phyloP scores from a whole-genome alignment of 2,329 filamentous ascomycete genomes.

The Penicillium psychrosexuale region DNA sequence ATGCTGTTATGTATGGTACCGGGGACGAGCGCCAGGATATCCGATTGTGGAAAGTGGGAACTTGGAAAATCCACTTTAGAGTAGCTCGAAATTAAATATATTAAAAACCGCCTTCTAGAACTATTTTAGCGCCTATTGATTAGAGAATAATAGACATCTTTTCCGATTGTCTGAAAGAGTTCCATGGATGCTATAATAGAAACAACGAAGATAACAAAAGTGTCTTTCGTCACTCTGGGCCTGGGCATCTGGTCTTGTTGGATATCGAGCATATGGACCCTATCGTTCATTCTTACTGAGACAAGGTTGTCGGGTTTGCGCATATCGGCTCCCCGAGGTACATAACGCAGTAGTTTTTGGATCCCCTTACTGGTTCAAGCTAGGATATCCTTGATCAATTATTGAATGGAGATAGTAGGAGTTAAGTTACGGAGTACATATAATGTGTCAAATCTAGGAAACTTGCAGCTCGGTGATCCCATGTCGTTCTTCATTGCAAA shows the following conservation, averaged over 20 bases:
- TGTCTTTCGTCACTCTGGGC: neutral
- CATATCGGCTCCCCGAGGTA: neutral
- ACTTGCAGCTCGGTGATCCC: neutral
- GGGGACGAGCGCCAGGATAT: constrained; percentile 10
- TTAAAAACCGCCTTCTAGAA: constrained; percentile 25
- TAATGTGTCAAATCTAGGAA: neutral
- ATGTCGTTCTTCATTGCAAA: neutral
- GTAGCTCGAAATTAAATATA: neutral
- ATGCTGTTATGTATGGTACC: constrained; percentile 2
- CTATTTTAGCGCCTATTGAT: constrained; percentile 12
- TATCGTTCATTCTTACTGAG: neutral
- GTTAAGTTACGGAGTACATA: neutral
- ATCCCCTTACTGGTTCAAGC: neutral
- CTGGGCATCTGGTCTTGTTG: constrained; percentile 15
- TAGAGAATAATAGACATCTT: neutral
- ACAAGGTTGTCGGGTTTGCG: neutral
- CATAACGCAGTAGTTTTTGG: neutral
- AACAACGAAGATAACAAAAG: neutral
- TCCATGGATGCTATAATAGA: neutral
- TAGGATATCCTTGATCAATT: neutral
- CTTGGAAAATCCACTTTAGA: constrained; percentile 5
- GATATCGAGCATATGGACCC: constrained; percentile 11
- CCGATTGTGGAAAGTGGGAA: constrained; percentile 8
- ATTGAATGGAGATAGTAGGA: neutral
- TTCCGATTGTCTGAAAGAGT: neutral